Evolutionary conservation across 108 stramenopile species (phyloP), one percentile per base, ranked within the genome.

Genomic region (Nannochloropsis granulata): DNA sequence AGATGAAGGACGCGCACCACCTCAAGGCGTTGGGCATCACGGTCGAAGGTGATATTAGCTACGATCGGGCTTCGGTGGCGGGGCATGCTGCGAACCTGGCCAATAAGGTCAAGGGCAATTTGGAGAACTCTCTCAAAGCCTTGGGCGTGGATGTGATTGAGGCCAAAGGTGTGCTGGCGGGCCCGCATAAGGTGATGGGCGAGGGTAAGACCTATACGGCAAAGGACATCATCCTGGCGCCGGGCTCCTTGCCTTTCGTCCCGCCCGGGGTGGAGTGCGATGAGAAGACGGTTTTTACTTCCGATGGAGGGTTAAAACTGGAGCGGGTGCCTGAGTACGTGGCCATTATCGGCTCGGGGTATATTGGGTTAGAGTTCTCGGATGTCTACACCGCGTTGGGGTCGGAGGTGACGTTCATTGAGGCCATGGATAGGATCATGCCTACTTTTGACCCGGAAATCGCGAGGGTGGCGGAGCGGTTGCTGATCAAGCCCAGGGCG

Each of bases 361-460:
- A 96, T 94, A 98, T 98, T 89, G 98, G 98, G 13, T 92, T 98
- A 56, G 98, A 98, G 91, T 98, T 98, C 89, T 92, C 93, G 42
- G 98, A 98, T 88, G 96, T 98, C 9, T 98, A 97, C 94, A 98
- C 98, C 23, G 98, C 97, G 0, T 92, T 98, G 13, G 98, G 98
- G 82, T 86, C 90, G 71, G 98, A 98, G 91, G 96, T 97, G 34
- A 98, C 98, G 43, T 97, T 98, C 89, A 97, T 98, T 86, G 98
- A 98, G 91, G 87, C 87, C 13, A 71, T 98, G 84, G 93, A 92
- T 25, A 92, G 90, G 80, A 91, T 98, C 56, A 98, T 98, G 98
- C 98, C 96, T 26, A 95, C 96, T 21, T 97, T 98, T 84, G 98
- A 98, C 88, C 91, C 92, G 34, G 98, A 98, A 85, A 96, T 98